Base-by-base conservation (phyloP, 768 basidiomycete genomes). In the Exidia glandulosa region DNA sequence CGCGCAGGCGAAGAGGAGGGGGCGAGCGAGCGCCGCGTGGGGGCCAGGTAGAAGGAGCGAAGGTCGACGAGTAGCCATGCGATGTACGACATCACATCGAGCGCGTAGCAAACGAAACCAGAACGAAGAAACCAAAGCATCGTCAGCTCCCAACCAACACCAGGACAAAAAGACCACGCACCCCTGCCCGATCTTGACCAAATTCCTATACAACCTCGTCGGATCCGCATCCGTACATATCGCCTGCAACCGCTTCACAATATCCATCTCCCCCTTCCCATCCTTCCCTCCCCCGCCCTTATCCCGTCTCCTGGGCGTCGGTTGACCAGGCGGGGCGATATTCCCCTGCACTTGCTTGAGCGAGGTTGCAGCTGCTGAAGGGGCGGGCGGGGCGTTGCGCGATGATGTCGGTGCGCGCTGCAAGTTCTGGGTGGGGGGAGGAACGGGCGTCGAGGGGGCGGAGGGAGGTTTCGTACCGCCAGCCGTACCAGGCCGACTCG, bases 181-280 rank as follows among this genome's bases (percentile, higher is more conserved):
- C 93, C 95, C 96, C 72, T 98, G 95, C 41, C 95, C 96, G 68
- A 98, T 96, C 82, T 97, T 98, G 73, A 91, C 86, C 47, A 98
- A 79, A 68, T 83, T 94, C 60, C 94, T 80, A 69, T 98, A 98
- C 34, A 97, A 75, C 72, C 84, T 84, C 34, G 94, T 98, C 31
- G 96, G 96, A 73, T 99, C 96, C 3, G 93, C 94, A 69, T 96
- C 93, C 2, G 95, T 95, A 68, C 96, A 99, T 67, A 99, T 98
- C 67, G 87, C 86, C 69, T 91, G 87, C 65, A 99, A 73, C 19
- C 94, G 84, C 66, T 85, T 87, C 62, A 98, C 87, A 62, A 98
- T 93, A 67, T 97, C 94, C 19, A 66, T 66, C 64, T 88, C 87
- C 54, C 90, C 86, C 66, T 85, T 86, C 32, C 79, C 81, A 69